Evolutionary conservation across 2,329 filamentous ascomycete species (phyloP).

Genomic region (Hymenoscyphus fructigenus): DNA sequence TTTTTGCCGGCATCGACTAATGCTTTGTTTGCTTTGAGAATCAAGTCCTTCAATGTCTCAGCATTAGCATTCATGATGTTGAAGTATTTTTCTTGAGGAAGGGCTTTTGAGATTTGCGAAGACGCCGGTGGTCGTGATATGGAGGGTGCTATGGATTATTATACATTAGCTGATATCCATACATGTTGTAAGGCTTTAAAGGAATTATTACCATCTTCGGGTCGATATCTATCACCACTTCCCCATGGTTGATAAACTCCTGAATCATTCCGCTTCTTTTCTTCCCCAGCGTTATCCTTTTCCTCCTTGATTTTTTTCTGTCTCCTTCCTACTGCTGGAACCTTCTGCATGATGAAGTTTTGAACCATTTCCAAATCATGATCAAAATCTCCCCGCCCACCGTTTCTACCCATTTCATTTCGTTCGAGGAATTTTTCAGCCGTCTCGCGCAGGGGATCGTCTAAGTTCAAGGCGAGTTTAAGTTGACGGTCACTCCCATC

Average conservation of each 20-base stretch:
- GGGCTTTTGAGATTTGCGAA: conserved; percentile 49
- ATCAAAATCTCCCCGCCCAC: no score
- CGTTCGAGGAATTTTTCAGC: conserved; percentile 88
- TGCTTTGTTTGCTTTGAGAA: conserved; percentile 71
- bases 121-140: conserved; percentile 21
- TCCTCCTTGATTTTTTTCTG: not conserved
- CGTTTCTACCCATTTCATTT: conserved; percentile 76
- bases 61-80: conserved; percentile 73
- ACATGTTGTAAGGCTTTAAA: conserved; percentile 19
- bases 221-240: conserved; percentile 74
- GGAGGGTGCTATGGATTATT: conserved; percentile 37
- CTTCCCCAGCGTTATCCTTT: not conserved
- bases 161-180: conserved; percentile 13
- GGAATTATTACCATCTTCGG: conserved; percentile 51
- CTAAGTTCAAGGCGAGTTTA: conserved; percentile 91
- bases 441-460: conserved; percentile 87
- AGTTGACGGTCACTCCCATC: conserved; percentile 60
- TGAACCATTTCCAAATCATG: not conserved
- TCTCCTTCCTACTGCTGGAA: not conserved
- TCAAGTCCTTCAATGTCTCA: conserved; percentile 70
- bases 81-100: conserved; percentile 80
- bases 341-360: not conserved
- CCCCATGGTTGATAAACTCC: conserved; percentile 66
- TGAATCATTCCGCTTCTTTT: not conserved
- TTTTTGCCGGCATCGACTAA: conserved; percentile 71